phyloP scores from a whole-genome alignment of 78 protist species.

The Cavenderia fasciculata region DNA sequence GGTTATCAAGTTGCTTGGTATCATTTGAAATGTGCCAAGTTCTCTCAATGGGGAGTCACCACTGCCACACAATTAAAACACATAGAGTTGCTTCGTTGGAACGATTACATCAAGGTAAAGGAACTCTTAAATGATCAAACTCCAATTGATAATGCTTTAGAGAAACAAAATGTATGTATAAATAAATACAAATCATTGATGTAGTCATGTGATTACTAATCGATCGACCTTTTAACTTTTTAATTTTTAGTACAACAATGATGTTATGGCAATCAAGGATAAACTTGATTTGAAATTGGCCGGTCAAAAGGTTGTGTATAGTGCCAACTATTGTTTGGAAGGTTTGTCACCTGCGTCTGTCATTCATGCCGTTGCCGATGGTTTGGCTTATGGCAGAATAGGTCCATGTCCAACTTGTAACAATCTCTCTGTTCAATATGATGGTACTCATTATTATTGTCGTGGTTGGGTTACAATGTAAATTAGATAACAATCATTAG shows the following conservation, averaged over 20 bases:
- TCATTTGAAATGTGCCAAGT: conserved; percentile 25
- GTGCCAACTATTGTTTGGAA: conserved; percentile 35
- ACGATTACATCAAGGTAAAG: conserved; percentile 24
- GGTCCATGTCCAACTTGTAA: conserved; percentile 71
- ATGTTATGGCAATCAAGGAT: conserved; percentile 67
- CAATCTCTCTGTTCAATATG: conserved; percentile 30
- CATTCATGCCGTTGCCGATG: conserved; percentile 41
- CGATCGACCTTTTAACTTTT: not conserved
- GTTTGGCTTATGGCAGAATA: conserved; percentile 62
- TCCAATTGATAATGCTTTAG: conserved; percentile 10
- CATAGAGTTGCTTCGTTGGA: conserved; percentile 52
- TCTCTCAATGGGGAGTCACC: not conserved
- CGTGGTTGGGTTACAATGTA: conserved; percentile 19
- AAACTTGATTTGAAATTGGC: conserved; percentile 35
- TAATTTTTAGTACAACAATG: conserved; percentile 40
- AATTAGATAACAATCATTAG: not conserved
- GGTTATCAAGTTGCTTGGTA: conserved; percentile 40
- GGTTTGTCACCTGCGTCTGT: conserved; percentile 31
- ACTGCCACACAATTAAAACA: conserved; percentile 39
- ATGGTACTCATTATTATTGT: conserved; percentile 64
- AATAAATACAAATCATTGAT: not conserved
- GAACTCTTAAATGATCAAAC: not conserved
- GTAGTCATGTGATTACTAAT: not conserved
- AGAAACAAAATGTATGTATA: conserved; percentile 29
- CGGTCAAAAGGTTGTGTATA: conserved; percentile 3